Evolutionary conservation across 1,139 yeast genomes (phyloP), one percentile per base, ranked within the genome.

Genomic region (Candida sp.): DNA sequence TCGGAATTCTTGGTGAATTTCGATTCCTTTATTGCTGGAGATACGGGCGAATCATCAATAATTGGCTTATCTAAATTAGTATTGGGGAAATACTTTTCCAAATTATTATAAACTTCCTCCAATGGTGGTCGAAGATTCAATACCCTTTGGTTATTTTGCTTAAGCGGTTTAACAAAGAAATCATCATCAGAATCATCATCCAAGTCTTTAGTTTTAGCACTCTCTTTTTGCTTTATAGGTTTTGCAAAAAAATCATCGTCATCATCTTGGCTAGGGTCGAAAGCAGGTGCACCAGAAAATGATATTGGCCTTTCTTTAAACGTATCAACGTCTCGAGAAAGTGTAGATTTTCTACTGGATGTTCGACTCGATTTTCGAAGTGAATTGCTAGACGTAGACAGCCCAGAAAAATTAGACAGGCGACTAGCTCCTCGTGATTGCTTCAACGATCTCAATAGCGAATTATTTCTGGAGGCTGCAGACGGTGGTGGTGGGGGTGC

Each of bases 61-160:
- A 93, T 89, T 1, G 98, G 96, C 55, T 87, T 87, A 59, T 95
- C 99, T 48, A 95, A 76, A 64, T 93, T 93, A 0, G 98, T 84
- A 53, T 87, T 77, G 0, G 99, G 99, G 71, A 95, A 95, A 61
- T 88, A 95, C 56, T 81, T 79, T 55, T 93, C 99, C 53, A 95
- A 76, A 57, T 95, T 90, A 46, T 90, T 89, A 58, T 90, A 93
- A 33, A 95, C 85, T 40, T 87, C 95, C 56, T 93, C 98, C 1
- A 96, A 86, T 0, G 99, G 91, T 2, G 99, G 99, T 58, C 99
- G 81, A 5, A 93, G 84, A 8, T 53, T 57, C 77, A 73, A 70
- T 21, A 35, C 41, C 9, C 32, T 43, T 33, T 25, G 36, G 12
- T 25, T 40, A 5, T 30, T 40, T 12, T 5, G 12, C 25, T 8